A percentile compares a stretch with the other conserved stretches of the same genome.
Conservation (phyloP, 2,329 filamentous ascomycete genomes). For the Dryadomyces quercivorus region DNA sequence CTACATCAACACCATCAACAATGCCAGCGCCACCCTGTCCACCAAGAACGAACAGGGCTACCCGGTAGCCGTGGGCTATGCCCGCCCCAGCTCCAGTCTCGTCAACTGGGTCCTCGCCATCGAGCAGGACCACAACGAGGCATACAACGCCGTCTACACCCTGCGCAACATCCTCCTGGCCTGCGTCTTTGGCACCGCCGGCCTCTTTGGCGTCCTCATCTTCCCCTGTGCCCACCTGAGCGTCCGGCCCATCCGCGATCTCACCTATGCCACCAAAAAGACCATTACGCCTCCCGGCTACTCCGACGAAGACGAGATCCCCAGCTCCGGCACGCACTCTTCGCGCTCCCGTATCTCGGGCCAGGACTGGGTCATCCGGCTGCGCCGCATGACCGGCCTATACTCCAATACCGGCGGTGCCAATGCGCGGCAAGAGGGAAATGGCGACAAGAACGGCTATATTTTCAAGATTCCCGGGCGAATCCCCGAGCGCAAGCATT, state of each 20-base stretch:
- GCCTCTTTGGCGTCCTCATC: slow-evolving; percentile 57
- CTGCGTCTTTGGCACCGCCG: slow-evolving; percentile 75
- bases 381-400: slow-evolving; percentile 18
- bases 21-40: slow-evolving; percentile 55
- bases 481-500: slow-evolving; percentile 62
- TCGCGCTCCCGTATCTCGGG: slow-evolving; percentile 31
- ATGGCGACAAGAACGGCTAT: slow-evolving; percentile 23
- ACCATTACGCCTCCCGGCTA: slow-evolving; percentile 57
- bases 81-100: slow-evolving; percentile 51
- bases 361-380: slow-evolving; percentile 25
- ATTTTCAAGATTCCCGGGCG: slow-evolving; percentile 77
- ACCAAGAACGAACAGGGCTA: slow-evolving; percentile 61
- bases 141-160: slow-evolving; percentile 60
- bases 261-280: slow-evolving; percentile 64
- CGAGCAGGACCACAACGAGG: slow-evolving; percentile 63
- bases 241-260: slow-evolving; percentile 64
- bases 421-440: slow-evolving; percentile 16
- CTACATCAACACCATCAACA: slow-evolving; percentile 40
- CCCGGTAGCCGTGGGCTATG: slow-evolving; percentile 68
- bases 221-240: slow-evolving; percentile 73
- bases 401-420: background rate
- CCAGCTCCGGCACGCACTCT: slow-evolving; percentile 27
- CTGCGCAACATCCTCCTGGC: slow-evolving; percentile 71
- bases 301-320: slow-evolving; percentile 37
- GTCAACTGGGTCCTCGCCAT: slow-evolving; percentile 77